Percentiles rank a stretch among this genome's conserved stretches.
Conservation (phyloP, 176 grass and related monocot genomes). For the Oryza australiensis region DNA sequence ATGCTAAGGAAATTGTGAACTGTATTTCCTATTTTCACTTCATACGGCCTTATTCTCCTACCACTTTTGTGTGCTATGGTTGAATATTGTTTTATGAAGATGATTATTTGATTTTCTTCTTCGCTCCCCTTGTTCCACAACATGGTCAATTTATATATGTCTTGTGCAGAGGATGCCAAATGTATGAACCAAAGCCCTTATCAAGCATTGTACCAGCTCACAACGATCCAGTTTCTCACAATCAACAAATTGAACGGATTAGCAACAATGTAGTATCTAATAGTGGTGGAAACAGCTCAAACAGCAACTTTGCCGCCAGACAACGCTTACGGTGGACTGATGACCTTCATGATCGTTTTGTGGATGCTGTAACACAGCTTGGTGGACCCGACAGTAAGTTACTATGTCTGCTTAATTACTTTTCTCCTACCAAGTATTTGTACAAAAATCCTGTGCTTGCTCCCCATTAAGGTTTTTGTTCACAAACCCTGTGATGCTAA, state of each 20-base stretch:
- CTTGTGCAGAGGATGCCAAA: slow-evolving; percentile 38
- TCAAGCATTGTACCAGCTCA: slow-evolving; percentile 17
- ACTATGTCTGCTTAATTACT: neutral
- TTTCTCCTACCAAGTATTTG: neutral
- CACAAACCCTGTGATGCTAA: neutral
- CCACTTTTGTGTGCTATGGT: neutral
- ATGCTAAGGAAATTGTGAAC: neutral
- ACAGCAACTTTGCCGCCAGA: slow-evolving; percentile 38
- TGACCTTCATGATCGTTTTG: slow-evolving; percentile 51
- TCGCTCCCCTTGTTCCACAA: neutral
- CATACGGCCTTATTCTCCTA: neutral
- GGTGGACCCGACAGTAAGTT: slow-evolving; percentile 54
- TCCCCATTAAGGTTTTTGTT: neutral
- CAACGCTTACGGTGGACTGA: slow-evolving; percentile 55
- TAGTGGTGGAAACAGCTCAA: slow-evolving; percentile 30
- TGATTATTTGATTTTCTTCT: neutral
- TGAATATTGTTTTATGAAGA: neutral
- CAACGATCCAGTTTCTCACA: slow-evolving; percentile 7
- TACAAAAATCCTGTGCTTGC: neutral
- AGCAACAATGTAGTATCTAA: slow-evolving; percentile 23
- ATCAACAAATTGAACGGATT: slow-evolving; percentile 16
- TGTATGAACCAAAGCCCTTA: slow-evolving; percentile 40
- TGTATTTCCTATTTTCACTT: neutral
- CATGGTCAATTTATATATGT: neutral
- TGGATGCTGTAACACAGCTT: slow-evolving; percentile 47